These are phyloP conservation scores for Cytospora chrysosperma DNA, from an alignment of 2,329 filamentous ascomycete species.

Conservation along the genomic window DNA sequence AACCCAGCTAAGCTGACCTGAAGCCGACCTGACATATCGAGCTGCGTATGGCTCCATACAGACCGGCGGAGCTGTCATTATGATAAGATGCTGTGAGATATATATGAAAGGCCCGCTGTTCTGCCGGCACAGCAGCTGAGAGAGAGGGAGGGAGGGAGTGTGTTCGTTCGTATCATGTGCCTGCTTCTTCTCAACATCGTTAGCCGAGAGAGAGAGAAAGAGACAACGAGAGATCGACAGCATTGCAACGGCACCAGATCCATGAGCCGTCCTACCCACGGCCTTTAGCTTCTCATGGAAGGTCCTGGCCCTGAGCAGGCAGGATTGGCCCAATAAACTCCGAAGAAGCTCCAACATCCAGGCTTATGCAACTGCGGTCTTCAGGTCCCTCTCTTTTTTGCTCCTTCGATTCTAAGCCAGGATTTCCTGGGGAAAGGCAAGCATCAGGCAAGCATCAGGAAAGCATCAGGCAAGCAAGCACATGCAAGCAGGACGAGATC, in stretches of 20 bases:
- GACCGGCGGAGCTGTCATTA: too few relatives aligned
- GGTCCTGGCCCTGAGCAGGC: background rate
- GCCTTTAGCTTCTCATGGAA: slow-evolving; percentile 9
- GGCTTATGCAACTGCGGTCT: background rate
- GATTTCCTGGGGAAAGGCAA: background rate
- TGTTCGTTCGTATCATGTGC: background rate
- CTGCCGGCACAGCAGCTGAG: slow-evolving; percentile 9
- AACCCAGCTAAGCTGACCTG: too few relatives aligned
- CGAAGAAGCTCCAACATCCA: background rate
- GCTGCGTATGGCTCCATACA: too few relatives aligned
- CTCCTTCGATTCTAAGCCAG: background rate
- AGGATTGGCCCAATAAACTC: background rate
- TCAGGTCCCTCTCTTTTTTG: too few relatives aligned
- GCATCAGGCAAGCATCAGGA: background rate
- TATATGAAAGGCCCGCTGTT: background rate
- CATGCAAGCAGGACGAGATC: too few relatives aligned
- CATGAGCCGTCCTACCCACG: background rate
- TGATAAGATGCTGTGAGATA: background rate
- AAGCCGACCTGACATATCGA: too few relatives aligned
- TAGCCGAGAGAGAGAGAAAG: background rate
- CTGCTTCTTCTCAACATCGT: slow-evolving; percentile 1
- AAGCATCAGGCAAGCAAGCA: too few relatives aligned
- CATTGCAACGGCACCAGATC: background rate
- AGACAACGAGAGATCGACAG: background rate
- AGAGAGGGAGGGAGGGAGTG: background rate